phyloP scores from a whole-genome alignment of 2,329 filamentous ascomycete species.

The Aureobasidium zeae region DNA sequence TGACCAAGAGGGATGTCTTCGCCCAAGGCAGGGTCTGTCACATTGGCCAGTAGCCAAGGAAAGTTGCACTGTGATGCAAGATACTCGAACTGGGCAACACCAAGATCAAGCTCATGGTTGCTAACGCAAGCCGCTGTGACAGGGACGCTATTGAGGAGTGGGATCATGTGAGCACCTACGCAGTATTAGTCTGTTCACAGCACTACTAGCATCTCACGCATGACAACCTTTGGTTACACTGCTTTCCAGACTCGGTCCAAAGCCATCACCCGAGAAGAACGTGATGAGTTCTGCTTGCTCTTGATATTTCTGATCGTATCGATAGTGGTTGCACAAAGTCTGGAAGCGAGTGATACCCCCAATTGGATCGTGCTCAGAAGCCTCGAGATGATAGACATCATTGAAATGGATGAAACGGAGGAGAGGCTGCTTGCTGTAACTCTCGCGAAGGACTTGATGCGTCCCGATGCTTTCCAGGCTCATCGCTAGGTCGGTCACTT shows the following conservation, averaged over 20 bases:
- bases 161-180: slow-evolving; percentile 78
- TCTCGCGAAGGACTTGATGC: slow-evolving; percentile 18
- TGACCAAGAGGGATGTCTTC: slow-evolving; percentile 65
- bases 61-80: slow-evolving; percentile 68
- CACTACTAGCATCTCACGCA: background rate
- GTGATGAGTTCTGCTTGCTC: slow-evolving; percentile 60
- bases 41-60: slow-evolving; percentile 83
- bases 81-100: slow-evolving; percentile 68
- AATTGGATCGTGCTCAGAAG: slow-evolving; percentile 66
- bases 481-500: no score
- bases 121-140: slow-evolving; percentile 77
- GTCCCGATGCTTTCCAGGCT: background rate
- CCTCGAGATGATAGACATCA: slow-evolving; percentile 85
- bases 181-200: no score
- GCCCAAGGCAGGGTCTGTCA: slow-evolving; percentile 73
- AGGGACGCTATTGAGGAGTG: slow-evolving; percentile 66
- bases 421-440: slow-evolving; percentile 45
- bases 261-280: slow-evolving; percentile 85
- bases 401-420: slow-evolving; percentile 84
- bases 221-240: slow-evolving; percentile 69
- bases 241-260: slow-evolving; percentile 83
- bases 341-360: slow-evolving; percentile 77
- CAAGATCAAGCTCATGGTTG: slow-evolving; percentile 91
- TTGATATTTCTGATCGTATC: slow-evolving; percentile 49
- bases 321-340: slow-evolving; percentile 67